Percentiles rank a stretch among this genome's conserved stretches.
phyloP scores from a whole-genome alignment of 2,329 filamentous ascomycete genomes.

The Hypoxylon sp. region DNA sequence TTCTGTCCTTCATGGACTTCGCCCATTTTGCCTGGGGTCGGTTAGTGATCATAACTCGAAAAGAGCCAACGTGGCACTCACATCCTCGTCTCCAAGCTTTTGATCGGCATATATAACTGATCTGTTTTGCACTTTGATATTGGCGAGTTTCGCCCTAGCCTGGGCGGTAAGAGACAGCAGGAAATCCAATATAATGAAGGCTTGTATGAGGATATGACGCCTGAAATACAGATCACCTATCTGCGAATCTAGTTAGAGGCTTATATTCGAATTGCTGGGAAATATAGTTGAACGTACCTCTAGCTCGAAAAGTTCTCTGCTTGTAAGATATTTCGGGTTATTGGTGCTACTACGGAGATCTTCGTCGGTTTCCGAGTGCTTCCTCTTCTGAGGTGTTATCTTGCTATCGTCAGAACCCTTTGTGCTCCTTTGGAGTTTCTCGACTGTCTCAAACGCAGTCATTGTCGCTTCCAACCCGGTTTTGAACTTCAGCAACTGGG shows the following conservation, averaged over 20 bases:
- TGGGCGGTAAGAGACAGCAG: conserved; percentile 88
- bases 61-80: conserved; percentile 59
- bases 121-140: conserved; percentile 78
- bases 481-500: conserved; percentile 84
- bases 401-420: conserved; percentile 73
- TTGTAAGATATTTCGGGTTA: conserved; percentile 99
- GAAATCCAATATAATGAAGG: conserved; percentile 94
- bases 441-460: conserved; percentile 65
- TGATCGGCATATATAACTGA: conserved; percentile 86
- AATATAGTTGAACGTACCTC: conserved; percentile 69
- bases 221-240: conserved; percentile 95
- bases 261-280: neutral
- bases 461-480: conserved; percentile 77
- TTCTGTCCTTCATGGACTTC: conserved; percentile 78
- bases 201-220: conserved; percentile 93
- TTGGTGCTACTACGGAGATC: conserved; percentile 79
- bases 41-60: conserved; percentile 35
- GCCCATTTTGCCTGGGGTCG: conserved; percentile 81
- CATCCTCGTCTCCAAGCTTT: conserved; percentile 83
- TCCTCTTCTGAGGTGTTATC: conserved; percentile 75
- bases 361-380: conserved; percentile 69
- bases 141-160: conserved; percentile 82
- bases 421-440: conserved; percentile 62
- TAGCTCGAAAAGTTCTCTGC: conserved; percentile 92
- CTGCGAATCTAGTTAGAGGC: conserved; percentile 58